phyloP scores from a whole-genome alignment of 2,329 filamentous ascomycete genomes.

The Phoma herbarum region DNA sequence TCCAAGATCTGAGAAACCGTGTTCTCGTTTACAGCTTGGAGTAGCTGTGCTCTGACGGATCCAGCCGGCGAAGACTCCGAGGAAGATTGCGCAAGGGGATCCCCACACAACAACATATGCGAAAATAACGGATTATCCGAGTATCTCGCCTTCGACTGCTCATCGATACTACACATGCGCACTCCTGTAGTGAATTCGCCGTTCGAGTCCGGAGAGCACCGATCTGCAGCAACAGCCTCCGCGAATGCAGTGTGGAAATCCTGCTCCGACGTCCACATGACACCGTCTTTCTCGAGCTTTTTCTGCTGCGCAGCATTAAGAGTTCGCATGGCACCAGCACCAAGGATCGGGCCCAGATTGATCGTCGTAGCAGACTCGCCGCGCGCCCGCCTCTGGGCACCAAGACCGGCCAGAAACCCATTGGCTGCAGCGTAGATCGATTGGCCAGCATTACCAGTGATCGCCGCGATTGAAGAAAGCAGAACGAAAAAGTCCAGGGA shows the following conservation, averaged over 20 bases:
- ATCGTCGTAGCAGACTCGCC: conserved; percentile 51
- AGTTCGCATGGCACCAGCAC: conserved; percentile 46
- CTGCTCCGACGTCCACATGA: conserved; percentile 24
- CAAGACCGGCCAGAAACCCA: conserved; percentile 54
- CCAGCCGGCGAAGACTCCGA: neutral
- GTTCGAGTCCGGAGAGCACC: neutral
- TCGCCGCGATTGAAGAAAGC: conserved; percentile 29
- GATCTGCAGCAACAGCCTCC: conserved; percentile 18
- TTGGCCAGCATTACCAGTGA: conserved; percentile 30
- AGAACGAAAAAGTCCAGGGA: conserved; percentile 40
- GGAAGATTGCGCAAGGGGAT: neutral
- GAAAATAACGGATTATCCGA: conserved; percentile 8
- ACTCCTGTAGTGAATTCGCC: conserved; percentile 10
- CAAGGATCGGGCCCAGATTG: conserved; percentile 50
- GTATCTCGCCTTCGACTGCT: neutral
- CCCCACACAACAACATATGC: neutral
- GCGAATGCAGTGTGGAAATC: conserved; percentile 29
- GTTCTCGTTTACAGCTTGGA: neutral
- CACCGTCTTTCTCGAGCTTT: conserved; percentile 8
- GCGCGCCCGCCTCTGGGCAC: conserved; percentile 46
- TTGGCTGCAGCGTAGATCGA: conserved; percentile 35
- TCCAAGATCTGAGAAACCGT: neutral
- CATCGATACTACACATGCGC: conserved; percentile 1
- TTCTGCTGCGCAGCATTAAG: conserved; percentile 34
- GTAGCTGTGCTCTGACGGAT: conserved; percentile 2